Evolutionary conservation across 2,329 filamentous ascomycete genomes (phyloP), one percentile per base, ranked within the genome.

Genomic region (Talaromyces sp.): DNA sequence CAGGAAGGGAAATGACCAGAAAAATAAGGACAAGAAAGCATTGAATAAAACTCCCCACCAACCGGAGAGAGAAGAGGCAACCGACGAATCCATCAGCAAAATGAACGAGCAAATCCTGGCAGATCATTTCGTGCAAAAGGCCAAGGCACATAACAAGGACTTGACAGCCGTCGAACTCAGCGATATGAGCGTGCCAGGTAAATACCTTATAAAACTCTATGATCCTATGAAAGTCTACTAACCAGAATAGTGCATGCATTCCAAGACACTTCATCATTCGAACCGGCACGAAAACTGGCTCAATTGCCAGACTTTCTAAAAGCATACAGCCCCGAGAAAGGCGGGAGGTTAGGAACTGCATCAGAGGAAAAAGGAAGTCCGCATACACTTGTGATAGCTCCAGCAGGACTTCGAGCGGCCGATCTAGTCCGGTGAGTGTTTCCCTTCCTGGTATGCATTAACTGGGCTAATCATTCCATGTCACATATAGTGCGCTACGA

Each of bases 331-430:
- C 75, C 82, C 1, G 78, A 79, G 22, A 81, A 84, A 52, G 79
- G 82, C 0, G 78, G 80, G 57, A 81, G 78, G 57, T 78, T 96
- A 19, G 81, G 80, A 1, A 80, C 83, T 56, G 82, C 89, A 0
- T 82, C 89, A 0, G 83, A 87, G 74, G 79, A 85, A 66, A 86
- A 86, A 40, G 89, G 88, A 5, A 78, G 85, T 1, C 89, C 89
- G 33, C 94, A 97, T 72, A 97, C 93, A 1, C 80, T 99, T 56
- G 84, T 99, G 36, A 83, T 99, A n/a, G 85, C 92, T 11, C 84
- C 85, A 8, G 91, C 92, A 5, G 94, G 91, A 0, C 78, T 97
- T 57, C 82, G 94, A 67, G 91, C 94, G 4, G 91, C 93, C 15
- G 89, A 97, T 68, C 76, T 97, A 48, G 86, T 89, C 28, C 84